Percentiles rank a stretch among this genome's conserved stretches.
These are phyloP conservation scores for Coprinopsis cinerea DNA, from an alignment of 768 basidiomycete genomes.

Conservation along the genomic window DNA sequence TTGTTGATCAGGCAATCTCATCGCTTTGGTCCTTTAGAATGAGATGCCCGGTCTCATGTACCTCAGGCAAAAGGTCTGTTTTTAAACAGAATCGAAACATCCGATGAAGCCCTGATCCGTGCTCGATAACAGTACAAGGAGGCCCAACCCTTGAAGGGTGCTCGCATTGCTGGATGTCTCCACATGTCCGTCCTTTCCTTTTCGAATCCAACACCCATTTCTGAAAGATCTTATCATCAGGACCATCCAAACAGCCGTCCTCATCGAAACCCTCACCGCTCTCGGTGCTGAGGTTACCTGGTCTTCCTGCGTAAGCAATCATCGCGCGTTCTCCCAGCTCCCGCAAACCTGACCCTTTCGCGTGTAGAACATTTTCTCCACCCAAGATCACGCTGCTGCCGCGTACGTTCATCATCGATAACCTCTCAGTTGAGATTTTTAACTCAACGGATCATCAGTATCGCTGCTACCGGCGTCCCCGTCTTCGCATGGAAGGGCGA, in stretches of 20 bases:
- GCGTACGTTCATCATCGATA: slow-evolving; percentile 67
- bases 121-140: slow-evolving; percentile 55
- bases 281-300: slow-evolving; percentile 97
- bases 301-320: slow-evolving; percentile 84
- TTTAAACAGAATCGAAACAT: slow-evolving; percentile 2
- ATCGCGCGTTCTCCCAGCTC: not conserved
- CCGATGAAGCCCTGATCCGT: slow-evolving; percentile 16
- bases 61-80: slow-evolving; percentile 73
- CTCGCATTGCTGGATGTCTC: slow-evolving; percentile 95
- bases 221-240: slow-evolving; percentile 31
- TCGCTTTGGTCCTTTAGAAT: slow-evolving; percentile 40
- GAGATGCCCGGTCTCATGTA: slow-evolving; percentile 97
- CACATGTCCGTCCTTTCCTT: slow-evolving; percentile 65
- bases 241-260: slow-evolving; percentile 98
- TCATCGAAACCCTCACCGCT: slow-evolving; percentile 94
- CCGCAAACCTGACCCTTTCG: not conserved
- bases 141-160: slow-evolving; percentile 84
- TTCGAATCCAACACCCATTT: slow-evolving; percentile 6
- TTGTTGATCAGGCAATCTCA: slow-evolving; percentile 8
- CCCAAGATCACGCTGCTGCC: slow-evolving; percentile 98
- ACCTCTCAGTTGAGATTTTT: no score
- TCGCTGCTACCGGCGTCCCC: slow-evolving; percentile 96
- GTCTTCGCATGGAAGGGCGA: slow-evolving; percentile 99
- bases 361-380: slow-evolving; percentile 94
- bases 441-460: no score